A percentile compares a stretch with the other conserved stretches of the same genome.
phyloP scores from a whole-genome alignment of 1,139 yeast genomes.

The Komagataea norvegica region DNA sequence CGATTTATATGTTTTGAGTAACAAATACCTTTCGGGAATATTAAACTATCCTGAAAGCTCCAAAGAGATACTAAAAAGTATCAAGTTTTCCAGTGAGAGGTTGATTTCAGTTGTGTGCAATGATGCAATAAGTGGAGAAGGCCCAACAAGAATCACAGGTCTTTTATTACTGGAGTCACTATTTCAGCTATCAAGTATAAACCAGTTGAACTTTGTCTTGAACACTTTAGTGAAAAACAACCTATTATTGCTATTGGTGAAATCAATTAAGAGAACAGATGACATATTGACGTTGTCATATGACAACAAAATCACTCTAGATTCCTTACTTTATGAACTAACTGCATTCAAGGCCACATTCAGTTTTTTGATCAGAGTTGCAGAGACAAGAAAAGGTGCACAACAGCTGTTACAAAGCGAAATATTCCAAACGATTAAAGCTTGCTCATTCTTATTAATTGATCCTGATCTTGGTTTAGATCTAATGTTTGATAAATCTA shows the following conservation, averaged over 20 bases:
- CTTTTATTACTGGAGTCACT: constrained; percentile 67
- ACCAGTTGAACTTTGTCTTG: constrained; percentile 52
- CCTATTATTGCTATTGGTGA: constrained; percentile 57
- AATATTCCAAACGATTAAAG: constrained; percentile 55
- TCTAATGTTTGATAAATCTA: constrained; percentile 33
- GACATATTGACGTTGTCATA: constrained; percentile 42
- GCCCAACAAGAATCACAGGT: constrained; percentile 72
- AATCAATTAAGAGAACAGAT: constrained; percentile 67
- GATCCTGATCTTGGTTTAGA: constrained; percentile 82
- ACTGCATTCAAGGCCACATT: constrained; percentile 73
- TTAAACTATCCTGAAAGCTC: constrained; percentile 38
- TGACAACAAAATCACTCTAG: constrained; percentile 40
- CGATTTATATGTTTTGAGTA: constrained; percentile 71
- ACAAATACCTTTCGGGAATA: constrained; percentile 56
- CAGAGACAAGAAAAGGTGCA: constrained; percentile 75
- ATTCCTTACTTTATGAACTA: constrained; percentile 59
- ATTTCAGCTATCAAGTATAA: constrained; percentile 51
- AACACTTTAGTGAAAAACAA: constrained; percentile 62
- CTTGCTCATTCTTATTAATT: constrained; percentile 52
- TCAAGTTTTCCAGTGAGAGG: constrained; percentile 57
- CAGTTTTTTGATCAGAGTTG: constrained; percentile 65
- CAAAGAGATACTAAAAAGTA: constrained; percentile 44
- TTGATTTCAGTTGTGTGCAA: constrained; percentile 63
- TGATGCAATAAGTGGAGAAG: constrained; percentile 80
- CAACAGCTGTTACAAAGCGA: constrained; percentile 71